phyloP scores from a whole-genome alignment of 345 rosid genomes.

The Balakata baccata region DNA sequence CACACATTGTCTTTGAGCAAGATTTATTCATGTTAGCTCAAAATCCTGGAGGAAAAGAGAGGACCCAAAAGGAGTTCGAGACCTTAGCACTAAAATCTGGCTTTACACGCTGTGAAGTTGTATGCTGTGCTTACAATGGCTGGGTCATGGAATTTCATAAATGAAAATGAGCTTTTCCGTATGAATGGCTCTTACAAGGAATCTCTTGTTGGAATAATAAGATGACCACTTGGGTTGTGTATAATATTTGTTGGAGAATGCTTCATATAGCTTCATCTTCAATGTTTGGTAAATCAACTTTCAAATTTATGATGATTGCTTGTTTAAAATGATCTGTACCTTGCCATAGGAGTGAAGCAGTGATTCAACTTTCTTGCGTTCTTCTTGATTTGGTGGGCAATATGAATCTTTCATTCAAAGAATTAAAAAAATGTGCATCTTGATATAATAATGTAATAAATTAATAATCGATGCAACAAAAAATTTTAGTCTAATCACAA shows the following conservation, averaged over 20 bases:
- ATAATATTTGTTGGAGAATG: slow-evolving; percentile 51
- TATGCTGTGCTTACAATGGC: slow-evolving; percentile 21
- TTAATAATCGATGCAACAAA: too few species aligned
- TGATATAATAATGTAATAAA: too few species aligned
- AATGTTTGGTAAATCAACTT: too few species aligned
- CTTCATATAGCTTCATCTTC: too few species aligned
- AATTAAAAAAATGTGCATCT: too few species aligned
- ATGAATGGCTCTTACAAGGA: neutral
- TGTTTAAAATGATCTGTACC: too few species aligned
- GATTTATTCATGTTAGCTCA: slow-evolving; percentile 52
- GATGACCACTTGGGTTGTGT: slow-evolving; percentile 31
- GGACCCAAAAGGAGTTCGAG: slow-evolving; percentile 42
- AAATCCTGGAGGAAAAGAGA: slow-evolving; percentile 43
- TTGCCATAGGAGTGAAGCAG: too few species aligned
- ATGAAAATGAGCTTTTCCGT: neutral
- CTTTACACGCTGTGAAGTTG: slow-evolving; percentile 28
- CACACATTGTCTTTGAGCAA: slow-evolving; percentile 36
- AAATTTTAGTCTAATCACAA: too few species aligned
- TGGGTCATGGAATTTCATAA: slow-evolving; percentile 37
- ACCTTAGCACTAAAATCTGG: slow-evolving; percentile 40
- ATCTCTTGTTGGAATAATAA: too few species aligned
- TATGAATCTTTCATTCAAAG: too few species aligned
- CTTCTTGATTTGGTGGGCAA: too few species aligned
- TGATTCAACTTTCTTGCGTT: too few species aligned
- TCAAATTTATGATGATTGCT: neutral